Percentiles rank a stretch among this genome's conserved stretches.
Evolutionary conservation across 2,329 filamentous ascomycete genomes (phyloP).

Genomic region (Phialocephala sp.): DNA sequence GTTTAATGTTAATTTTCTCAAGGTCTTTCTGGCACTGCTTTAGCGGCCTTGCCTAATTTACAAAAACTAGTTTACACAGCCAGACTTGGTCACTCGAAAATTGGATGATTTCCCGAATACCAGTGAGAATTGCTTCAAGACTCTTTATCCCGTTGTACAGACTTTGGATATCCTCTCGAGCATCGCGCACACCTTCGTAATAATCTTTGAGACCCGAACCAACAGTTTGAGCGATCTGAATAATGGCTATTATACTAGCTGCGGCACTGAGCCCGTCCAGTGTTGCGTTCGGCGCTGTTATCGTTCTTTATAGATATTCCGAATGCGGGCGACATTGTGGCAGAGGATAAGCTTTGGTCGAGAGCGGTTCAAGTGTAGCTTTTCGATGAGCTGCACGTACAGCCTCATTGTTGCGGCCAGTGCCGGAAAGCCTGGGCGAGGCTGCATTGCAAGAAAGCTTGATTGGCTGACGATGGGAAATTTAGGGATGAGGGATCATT

Average conservation of each 20-base stretch:
- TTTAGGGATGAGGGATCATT: too few species aligned
- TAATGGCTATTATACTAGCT: conserved; percentile 24
- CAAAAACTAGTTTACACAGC: not conserved
- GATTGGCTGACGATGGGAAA: not conserved
- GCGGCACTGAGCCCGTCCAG: conserved; percentile 29
- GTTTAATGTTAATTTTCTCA: not conserved
- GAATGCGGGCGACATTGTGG: too few species aligned
- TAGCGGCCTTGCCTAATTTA: not conserved
- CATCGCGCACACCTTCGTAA: conserved; percentile 26
- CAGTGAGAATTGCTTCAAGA: not conserved
- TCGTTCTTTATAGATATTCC: too few species aligned
- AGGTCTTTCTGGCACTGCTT: not conserved
- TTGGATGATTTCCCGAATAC: not conserved
- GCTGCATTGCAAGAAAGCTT: too few species aligned
- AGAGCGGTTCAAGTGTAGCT: too few species aligned
- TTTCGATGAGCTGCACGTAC: too few species aligned
- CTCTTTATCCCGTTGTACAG: conserved; percentile 22
- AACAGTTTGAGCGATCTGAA: conserved; percentile 24
- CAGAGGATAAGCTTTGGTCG: too few species aligned
- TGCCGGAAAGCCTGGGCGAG: too few species aligned
- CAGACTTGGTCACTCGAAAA: not conserved
- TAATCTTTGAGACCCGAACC: conserved; percentile 24
- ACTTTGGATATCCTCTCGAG: conserved; percentile 28
- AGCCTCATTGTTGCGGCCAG: too few species aligned
- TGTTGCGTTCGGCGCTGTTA: not conserved